phyloP scores from a whole-genome alignment of 441 rosid species.

The Adansonia madagascariensis region DNA sequence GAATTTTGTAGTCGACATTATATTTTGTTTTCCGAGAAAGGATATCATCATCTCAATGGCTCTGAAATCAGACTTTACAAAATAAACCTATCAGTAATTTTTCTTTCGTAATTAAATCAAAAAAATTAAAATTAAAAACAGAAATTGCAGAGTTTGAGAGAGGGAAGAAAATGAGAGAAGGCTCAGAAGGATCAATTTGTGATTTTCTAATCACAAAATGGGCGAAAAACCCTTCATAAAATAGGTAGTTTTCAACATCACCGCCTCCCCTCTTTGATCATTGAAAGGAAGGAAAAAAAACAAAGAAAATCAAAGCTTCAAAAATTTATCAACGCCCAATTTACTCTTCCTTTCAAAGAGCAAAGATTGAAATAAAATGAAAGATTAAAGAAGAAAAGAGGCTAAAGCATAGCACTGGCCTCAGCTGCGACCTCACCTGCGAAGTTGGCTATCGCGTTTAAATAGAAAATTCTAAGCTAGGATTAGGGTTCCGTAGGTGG shows the following conservation, averaged over 20 bases:
- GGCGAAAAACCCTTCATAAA: conserved; percentile 53
- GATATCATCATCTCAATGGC: conserved; percentile 67
- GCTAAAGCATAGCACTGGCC: background rate
- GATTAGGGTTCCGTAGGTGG: conserved; percentile 24
- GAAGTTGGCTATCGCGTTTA: background rate
- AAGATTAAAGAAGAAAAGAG: background rate
- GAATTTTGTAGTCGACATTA: conserved; percentile 64
- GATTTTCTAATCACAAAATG: conserved; percentile 56
- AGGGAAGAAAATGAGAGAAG: conserved; percentile 22
- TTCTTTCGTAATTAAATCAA: background rate
- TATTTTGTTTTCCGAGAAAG: conserved; percentile 41
- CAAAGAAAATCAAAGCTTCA: background rate
- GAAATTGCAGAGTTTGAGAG: background rate
- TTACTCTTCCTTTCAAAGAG: too few relatives aligned
- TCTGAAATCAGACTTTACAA: conserved; percentile 12
- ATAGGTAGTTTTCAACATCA: conserved; percentile 87
- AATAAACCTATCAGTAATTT: background rate
- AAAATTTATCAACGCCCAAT: background rate
- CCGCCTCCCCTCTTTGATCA: conserved; percentile 38
- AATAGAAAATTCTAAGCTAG: background rate
- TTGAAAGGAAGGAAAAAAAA: background rate
- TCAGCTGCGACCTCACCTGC: background rate
- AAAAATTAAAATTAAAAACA: background rate
- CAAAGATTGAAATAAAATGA: too few relatives aligned
- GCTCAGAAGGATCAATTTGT: conserved; percentile 99